Base-by-base conservation (phyloP, 2,329 filamentous ascomycete species). In the Fusarium newnesense region DNA sequence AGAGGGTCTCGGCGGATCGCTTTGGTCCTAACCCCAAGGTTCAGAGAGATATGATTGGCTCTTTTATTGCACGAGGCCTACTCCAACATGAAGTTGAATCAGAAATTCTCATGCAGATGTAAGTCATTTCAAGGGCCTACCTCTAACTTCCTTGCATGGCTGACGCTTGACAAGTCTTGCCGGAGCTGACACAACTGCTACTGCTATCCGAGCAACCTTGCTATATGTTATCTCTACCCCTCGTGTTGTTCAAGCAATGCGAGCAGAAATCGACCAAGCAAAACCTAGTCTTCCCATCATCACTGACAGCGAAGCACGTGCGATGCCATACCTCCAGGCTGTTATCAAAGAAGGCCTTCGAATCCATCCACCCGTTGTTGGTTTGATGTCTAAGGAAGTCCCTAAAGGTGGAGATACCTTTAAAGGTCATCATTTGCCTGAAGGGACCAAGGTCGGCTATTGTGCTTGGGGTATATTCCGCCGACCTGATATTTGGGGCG, bases 321-420 rank as follows among this genome's bases (percentile, higher is more conserved):
- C 12, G 5, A 32, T 40, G 43, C 34, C 44, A 50, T 60, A 60
- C 15, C 28, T 60, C 2, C 26, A 60, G 6, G 57, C 57, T 15
- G 28, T 60, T 16, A 40, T 60, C 16, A 49, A 50, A 50, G 57
- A 60, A 18, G 57, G 43, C 7, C 44, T 60, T 30, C 34, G 57
- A 32, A 32, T 60, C 7, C 36, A 50, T 2, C 57, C 57, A 3
- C 57, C 57, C 4, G 57, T 50, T 15, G 57, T 52, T 7, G 44
- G 44, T 4, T 34, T 60, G 26, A 50, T 60, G 43, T 40, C 34
- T 2, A 50, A 50, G 10, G 57, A 60, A 30, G 36, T 40, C 4
- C 44, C 44, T 8, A 8, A 7, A 7, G 57, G 34, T 16, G 57
- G 26, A 2, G 43, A 52, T 26, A 60, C 57, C 4, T 39, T 60